phyloP scores from a whole-genome alignment of 345 rosid genomes.

The Durio zibethinus region DNA sequence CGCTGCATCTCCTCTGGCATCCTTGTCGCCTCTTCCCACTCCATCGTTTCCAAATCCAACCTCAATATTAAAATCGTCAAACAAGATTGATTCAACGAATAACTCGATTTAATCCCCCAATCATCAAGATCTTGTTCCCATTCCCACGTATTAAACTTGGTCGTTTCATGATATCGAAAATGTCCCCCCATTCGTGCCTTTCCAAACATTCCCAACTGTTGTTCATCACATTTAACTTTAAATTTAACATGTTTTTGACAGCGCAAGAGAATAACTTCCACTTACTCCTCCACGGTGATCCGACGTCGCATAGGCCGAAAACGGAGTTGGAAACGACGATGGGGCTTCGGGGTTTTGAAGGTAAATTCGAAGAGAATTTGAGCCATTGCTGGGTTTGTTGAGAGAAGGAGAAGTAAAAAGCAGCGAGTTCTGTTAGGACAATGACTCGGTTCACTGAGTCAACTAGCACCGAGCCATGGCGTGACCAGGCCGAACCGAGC shows the following conservation, averaged over 20 bases:
- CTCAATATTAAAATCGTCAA: constrained; percentile 74
- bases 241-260: constrained; percentile 25
- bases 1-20: constrained; percentile 82
- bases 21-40: constrained; percentile 89
- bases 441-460: constrained; percentile 66
- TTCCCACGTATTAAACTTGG: constrained; percentile 68
- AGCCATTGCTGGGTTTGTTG: constrained; percentile 46
- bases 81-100: constrained; percentile 67
- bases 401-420: constrained; percentile 52
- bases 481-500: constrained; percentile 91
- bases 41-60: constrained; percentile 70
- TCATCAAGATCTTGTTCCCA: constrained; percentile 59
- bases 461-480: constrained; percentile 75
- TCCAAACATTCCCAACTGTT: constrained; percentile 71
- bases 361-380: constrained; percentile 73
- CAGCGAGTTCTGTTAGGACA: constrained; percentile 78
- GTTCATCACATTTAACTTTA: constrained; percentile 38
- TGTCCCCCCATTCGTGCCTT: constrained; percentile 82
- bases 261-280: constrained; percentile 77
- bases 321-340: constrained; percentile 57
- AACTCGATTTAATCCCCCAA: constrained; percentile 75
- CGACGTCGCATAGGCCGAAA: constrained; percentile 75
- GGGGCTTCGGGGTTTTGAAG: constrained; percentile 84
- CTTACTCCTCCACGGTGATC: constrained; percentile 86
- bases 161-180: constrained; percentile 74